phyloP scores from a whole-genome alignment of 495 filamentous ascomycete genomes.

The Neurospora tetrasperma region DNA sequence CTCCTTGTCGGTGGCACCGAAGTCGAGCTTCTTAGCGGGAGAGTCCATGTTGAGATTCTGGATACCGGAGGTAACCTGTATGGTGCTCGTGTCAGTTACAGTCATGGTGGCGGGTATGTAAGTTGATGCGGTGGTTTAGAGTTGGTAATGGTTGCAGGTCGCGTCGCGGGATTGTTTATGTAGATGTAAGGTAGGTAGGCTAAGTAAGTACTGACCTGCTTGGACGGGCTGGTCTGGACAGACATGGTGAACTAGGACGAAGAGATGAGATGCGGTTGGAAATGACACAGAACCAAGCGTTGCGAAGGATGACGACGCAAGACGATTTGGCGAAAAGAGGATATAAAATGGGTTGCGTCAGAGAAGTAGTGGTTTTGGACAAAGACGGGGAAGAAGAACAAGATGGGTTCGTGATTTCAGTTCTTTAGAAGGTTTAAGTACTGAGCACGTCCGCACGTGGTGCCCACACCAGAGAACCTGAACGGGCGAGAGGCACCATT shows the following conservation, averaged over 20 bases:
- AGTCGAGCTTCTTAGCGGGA: slow-evolving; percentile 80
- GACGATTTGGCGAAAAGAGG: background rate
- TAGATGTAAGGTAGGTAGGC: background rate
- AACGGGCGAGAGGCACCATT: background rate
- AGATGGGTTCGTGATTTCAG: slow-evolving; percentile 9
- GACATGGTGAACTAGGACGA: slow-evolving; percentile 43
- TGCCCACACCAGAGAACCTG: slow-evolving; percentile 5
- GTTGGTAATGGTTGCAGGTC: background rate
- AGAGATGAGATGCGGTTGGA: background rate
- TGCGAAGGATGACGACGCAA: background rate
- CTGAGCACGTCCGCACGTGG: slow-evolving; percentile 14
- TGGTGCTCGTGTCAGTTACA: slow-evolving; percentile 28
- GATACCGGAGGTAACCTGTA: slow-evolving; percentile 72
- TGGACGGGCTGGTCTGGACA: slow-evolving; percentile 69
- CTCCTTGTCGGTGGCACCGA: slow-evolving; percentile 66
- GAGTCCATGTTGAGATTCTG: slow-evolving; percentile 90
- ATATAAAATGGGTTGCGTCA: background rate
- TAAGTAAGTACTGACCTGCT: slow-evolving; percentile 52
- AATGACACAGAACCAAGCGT: slow-evolving; percentile 4
- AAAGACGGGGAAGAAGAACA: slow-evolving; percentile 6
- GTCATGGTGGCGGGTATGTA: slow-evolving; percentile 1
- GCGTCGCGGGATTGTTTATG: slow-evolving; percentile 2
- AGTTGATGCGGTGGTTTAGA: slow-evolving; percentile 7
- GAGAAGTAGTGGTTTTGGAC: slow-evolving; percentile 3
- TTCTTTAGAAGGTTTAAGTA: slow-evolving; percentile 18